Percentiles rank a stretch among this genome's conserved stretches.
Evolutionary conservation across 352 stramenopile species (phyloP).

Genomic region (Aphanomyces astaci): DNA sequence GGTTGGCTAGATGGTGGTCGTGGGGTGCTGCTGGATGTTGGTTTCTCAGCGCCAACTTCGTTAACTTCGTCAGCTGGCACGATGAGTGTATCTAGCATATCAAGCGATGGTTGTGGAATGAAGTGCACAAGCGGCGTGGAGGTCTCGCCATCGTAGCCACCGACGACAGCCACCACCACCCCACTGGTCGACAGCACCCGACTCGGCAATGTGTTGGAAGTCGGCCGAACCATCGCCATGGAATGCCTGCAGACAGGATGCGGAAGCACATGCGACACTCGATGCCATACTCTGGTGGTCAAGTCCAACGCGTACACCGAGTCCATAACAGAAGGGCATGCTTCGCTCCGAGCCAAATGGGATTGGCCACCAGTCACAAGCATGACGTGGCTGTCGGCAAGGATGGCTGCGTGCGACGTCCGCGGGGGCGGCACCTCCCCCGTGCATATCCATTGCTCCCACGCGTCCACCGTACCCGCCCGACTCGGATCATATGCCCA

Average conservation of each 20-base stretch:
- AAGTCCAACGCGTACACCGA: slow-evolving; percentile 41
- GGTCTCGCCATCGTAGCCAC: not conserved
- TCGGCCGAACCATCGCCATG: slow-evolving; percentile 11
- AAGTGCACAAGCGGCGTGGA: not conserved
- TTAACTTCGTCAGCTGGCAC: not conserved
- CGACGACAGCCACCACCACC: not conserved
- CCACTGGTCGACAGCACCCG: too few relatives aligned
- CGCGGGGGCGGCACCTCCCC: slow-evolving; percentile 41
- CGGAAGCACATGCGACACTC: not conserved
- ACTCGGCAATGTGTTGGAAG: too few relatives aligned
- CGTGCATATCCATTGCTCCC: slow-evolving; percentile 34
- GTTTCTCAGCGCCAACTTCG: too few relatives aligned
- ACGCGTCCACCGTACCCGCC: slow-evolving; percentile 23
- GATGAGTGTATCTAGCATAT: too few relatives aligned
- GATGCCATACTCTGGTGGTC: not conserved
- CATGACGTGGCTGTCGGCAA: slow-evolving; percentile 36
- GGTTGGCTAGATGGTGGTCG: too few relatives aligned
- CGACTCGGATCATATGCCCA: slow-evolving; percentile 46
- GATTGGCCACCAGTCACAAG: slow-evolving; percentile 58
- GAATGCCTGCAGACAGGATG: not conserved
- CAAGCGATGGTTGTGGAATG: not conserved
- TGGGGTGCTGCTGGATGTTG: too few relatives aligned
- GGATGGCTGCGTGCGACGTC: slow-evolving; percentile 61
- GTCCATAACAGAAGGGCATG: slow-evolving; percentile 37
- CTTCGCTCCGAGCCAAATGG: slow-evolving; percentile 33